Conservation (phyloP, 495 filamentous ascomycete species). For the Aspergillus sclerotiicarbonarius region DNA sequence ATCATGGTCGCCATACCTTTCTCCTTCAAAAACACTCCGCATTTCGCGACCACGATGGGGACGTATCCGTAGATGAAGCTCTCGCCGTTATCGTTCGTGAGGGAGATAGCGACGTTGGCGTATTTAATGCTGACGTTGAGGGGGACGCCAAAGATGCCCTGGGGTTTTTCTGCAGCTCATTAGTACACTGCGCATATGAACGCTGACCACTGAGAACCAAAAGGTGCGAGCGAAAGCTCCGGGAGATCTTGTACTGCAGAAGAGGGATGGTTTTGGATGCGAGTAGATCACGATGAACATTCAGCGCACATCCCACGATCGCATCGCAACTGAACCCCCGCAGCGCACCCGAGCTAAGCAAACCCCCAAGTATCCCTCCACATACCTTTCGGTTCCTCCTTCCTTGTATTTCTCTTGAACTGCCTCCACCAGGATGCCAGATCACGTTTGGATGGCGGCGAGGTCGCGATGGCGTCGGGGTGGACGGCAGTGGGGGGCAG, state of each 20-base stretch:
- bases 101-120: slow-evolving; percentile 96
- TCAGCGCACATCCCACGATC: not conserved
- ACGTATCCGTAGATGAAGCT: slow-evolving; percentile 99
- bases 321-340: slow-evolving; percentile 10
- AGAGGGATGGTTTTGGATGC: not conserved
- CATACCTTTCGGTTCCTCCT: slow-evolving; percentile 77
- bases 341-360: not conserved
- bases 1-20: slow-evolving; percentile 65
- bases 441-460: slow-evolving; percentile 74
- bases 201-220: too few relatives aligned
- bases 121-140: slow-evolving; percentile 94
- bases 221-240: too few relatives aligned
- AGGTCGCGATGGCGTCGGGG: slow-evolving; percentile 34
- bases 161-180: slow-evolving; percentile 30
- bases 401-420: slow-evolving; percentile 72
- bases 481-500: slow-evolving; percentile 35
- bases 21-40: slow-evolving; percentile 96
- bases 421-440: slow-evolving; percentile 89
- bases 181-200: slow-evolving; percentile 6
- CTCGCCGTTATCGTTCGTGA: slow-evolving; percentile 84
- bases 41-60: slow-evolving; percentile 97
- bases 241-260: not conserved
- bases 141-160: slow-evolving; percentile 90
- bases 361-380: slow-evolving; percentile 1
- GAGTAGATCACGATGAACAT: too few relatives aligned